Evolutionary conservation across 1,284 basidiomycete genomes (phyloP).

Genomic region (Tausonia pullulans): DNA sequence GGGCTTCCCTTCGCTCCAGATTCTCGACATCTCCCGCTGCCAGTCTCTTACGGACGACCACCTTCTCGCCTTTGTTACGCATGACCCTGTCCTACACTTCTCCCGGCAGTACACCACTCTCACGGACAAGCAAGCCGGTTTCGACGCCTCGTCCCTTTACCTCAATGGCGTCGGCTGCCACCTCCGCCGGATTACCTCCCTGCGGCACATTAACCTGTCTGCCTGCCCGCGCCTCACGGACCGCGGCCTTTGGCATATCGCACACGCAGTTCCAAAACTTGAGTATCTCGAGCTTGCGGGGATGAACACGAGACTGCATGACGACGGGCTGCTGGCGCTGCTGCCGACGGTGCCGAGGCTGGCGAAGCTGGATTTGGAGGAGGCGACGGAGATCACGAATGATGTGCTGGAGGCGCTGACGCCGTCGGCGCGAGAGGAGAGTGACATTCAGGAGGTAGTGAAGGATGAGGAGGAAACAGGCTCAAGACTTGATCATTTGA

Average conservation of each 20-base stretch:
- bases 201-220: slow-evolving; percentile 69
- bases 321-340: slow-evolving; percentile 60
- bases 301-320: slow-evolving; percentile 54
- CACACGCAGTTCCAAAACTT: slow-evolving; percentile 59
- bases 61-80: slow-evolving; percentile 53
- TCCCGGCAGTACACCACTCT: slow-evolving; percentile 1
- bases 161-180: background rate
- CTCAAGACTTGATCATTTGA: slow-evolving; percentile 57
- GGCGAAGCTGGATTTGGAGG: slow-evolving; percentile 66
- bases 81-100: slow-evolving; percentile 3
- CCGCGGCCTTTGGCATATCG: slow-evolving; percentile 56
- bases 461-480: slow-evolving; percentile 36
- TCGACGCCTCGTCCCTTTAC: background rate
- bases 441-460: background rate
- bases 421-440: slow-evolving; percentile 30
- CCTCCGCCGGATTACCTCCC: slow-evolving; percentile 48
- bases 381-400: slow-evolving; percentile 64
- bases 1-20: slow-evolving; percentile 58
- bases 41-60: slow-evolving; percentile 59
- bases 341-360: slow-evolving; percentile 52
- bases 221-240: slow-evolving; percentile 64
- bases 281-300: slow-evolving; percentile 71
- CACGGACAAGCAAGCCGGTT: slow-evolving; percentile 9
- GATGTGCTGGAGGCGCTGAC: slow-evolving; percentile 54
- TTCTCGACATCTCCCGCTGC: slow-evolving; percentile 69